A percentile compares a stretch with the other conserved stretches of the same genome.
Evolutionary conservation across 73 alveolate species (phyloP).

Genomic region (Paraurostyla sp.): DNA sequence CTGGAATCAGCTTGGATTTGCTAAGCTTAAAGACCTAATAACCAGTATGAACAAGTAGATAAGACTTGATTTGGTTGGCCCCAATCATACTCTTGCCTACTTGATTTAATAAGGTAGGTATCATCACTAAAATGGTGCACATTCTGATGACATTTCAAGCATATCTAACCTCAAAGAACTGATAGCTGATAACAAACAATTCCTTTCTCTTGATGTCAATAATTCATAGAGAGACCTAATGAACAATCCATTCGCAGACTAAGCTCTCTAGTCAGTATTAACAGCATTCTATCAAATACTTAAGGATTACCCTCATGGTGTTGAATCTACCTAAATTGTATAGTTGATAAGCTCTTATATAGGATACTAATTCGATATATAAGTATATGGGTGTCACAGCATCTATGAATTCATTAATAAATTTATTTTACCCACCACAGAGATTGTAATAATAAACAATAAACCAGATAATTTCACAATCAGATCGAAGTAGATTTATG

Average conservation of each 20-base stretch:
- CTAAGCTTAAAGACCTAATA: slow-evolving; percentile 80
- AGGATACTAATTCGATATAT: slow-evolving; percentile 35
- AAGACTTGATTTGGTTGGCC: slow-evolving; percentile 69
- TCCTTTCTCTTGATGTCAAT: background rate
- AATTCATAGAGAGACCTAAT: slow-evolving; percentile 19
- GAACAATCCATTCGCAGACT: background rate
- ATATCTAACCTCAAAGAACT: slow-evolving; percentile 22
- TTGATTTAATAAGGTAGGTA: slow-evolving; percentile 44
- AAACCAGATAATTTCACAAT: slow-evolving; percentile 46
- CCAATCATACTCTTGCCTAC: slow-evolving; percentile 74
- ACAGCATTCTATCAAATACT: slow-evolving; percentile 50
- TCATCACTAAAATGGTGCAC: slow-evolving; percentile 38
- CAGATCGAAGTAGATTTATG: background rate
- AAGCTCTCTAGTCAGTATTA: background rate
- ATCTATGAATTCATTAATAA: slow-evolving; percentile 51
- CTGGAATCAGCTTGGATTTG: slow-evolving; percentile 74
- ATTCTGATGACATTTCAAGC: slow-evolving; percentile 51
- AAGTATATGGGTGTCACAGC: slow-evolving; percentile 48
- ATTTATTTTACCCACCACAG: slow-evolving; percentile 55
- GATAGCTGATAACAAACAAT: background rate
- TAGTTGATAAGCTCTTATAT: background rate
- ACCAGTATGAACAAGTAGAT: slow-evolving; percentile 71
- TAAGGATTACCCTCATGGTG: slow-evolving; percentile 56
- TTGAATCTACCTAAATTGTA: slow-evolving; percentile 5
- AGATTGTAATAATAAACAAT: slow-evolving; percentile 18